These are phyloP conservation scores for Hippophae tibetana DNA, from an alignment of 306 rosid genomes.

Conservation along the genomic window DNA sequence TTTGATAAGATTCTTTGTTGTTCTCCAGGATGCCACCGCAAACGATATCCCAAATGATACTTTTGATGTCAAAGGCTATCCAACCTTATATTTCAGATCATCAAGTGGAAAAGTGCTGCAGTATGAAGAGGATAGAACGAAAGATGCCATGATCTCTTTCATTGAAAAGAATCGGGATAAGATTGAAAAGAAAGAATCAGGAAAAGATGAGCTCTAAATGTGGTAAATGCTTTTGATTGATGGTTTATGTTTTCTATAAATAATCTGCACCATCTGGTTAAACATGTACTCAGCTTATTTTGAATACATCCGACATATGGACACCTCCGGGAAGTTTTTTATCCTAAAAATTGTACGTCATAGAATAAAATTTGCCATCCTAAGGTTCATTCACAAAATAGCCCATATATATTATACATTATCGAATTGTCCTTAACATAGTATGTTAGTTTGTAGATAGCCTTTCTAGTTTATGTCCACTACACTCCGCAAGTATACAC, in stretches of 20 bases:
- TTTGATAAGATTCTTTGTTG: background rate
- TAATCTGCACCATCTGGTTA: background rate
- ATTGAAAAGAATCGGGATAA: conserved; percentile 70
- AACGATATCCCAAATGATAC: conserved; percentile 52
- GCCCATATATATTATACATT: too few species aligned
- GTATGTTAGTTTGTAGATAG: too few species aligned
- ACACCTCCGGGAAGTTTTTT: too few species aligned
- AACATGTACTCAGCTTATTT: background rate
- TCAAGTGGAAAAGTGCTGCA: conserved; percentile 55
- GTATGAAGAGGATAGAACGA: conserved; percentile 55
- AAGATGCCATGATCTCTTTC: conserved; percentile 60
- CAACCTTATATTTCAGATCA: conserved; percentile 66
- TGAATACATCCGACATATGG: too few species aligned
- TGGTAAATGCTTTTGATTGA: conserved; percentile 23
- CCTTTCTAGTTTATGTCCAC: too few species aligned
- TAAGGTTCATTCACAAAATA: too few species aligned
- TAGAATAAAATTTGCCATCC: too few species aligned
- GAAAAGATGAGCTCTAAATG: conserved; percentile 73
- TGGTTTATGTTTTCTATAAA: background rate
- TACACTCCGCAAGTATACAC: too few species aligned
- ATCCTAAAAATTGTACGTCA: too few species aligned
- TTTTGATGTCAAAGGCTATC: conserved; percentile 75
- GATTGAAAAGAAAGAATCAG: conserved; percentile 25
- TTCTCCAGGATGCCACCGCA: conserved; percentile 74
- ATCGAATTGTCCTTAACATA: too few species aligned